phyloP scores from a whole-genome alignment of 2,329 filamentous ascomycete genomes.

The Tolypocladium cylindrosporum region DNA sequence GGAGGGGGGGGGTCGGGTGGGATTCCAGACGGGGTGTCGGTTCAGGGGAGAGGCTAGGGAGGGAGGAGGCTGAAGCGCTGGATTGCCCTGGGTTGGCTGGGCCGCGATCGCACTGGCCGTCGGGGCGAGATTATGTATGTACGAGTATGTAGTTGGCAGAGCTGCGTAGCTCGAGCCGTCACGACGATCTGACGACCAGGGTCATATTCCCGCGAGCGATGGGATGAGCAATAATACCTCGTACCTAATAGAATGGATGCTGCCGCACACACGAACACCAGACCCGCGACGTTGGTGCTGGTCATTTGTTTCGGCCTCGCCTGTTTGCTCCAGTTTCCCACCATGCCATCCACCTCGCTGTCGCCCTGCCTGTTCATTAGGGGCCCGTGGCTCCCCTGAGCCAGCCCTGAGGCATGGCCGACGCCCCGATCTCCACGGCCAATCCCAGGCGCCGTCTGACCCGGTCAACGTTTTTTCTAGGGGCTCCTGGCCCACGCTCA shows the following conservation, averaged over 20 bases:
- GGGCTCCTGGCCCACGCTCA: not conserved
- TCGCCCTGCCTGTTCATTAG: not conserved
- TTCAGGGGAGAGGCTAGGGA: constrained; percentile 4
- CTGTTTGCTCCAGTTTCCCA: not conserved
- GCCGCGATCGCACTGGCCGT: not conserved
- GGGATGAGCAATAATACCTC: too few species aligned
- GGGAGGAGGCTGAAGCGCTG: not conserved
- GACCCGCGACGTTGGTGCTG: not conserved
- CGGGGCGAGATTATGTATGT: not conserved
- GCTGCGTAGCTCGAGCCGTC: not conserved
- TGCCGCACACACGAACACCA: not conserved
- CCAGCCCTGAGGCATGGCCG: not conserved
- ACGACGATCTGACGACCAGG: not conserved
- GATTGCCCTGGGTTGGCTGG: not conserved
- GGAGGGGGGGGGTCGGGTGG: constrained; percentile 5
- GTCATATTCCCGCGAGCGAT: too few species aligned
- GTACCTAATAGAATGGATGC: too few species aligned
- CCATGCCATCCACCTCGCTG: not conserved
- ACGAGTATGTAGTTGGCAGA: not conserved
- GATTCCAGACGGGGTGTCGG: constrained; percentile 1
- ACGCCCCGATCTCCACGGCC: not conserved
- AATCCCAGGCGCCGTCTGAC: not conserved
- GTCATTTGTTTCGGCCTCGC: not conserved
- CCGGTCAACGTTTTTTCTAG: not conserved
- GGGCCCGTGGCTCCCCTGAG: not conserved